These are phyloP conservation scores for Acidomyces sp. DNA, from an alignment of 495 filamentous ascomycete species.

Conservation along the genomic window DNA sequence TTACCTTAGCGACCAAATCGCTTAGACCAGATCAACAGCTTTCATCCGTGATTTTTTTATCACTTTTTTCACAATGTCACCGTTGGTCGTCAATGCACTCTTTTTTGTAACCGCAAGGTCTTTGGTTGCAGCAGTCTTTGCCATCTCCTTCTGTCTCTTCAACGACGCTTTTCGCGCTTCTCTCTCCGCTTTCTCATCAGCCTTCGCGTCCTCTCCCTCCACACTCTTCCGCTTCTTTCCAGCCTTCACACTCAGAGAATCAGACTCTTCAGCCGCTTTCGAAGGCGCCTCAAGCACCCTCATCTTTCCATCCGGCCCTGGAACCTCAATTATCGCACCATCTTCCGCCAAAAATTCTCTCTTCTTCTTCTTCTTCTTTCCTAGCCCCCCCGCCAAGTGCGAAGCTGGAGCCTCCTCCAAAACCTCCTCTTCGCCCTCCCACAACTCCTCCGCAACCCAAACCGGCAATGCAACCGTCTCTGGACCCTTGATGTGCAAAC, in stretches of 20 bases:
- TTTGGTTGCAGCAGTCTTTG: constrained; percentile 22
- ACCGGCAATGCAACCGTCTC: constrained; percentile 77
- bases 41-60: constrained; percentile 5
- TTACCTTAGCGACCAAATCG: too few relatives aligned
- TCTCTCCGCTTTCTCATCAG: constrained; percentile 34
- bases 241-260: constrained; percentile 31
- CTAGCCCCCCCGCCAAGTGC: too few relatives aligned
- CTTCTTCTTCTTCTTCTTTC: constrained; percentile 52
- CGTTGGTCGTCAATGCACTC: background rate
- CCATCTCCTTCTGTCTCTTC: constrained; percentile 37
- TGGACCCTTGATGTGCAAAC: constrained; percentile 77
- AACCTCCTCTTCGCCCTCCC: constrained; percentile 70
- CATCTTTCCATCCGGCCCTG: constrained; percentile 27
- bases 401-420: constrained; percentile 33
- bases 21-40: constrained; percentile 9
- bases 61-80: constrained; percentile 3
- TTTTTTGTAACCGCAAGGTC: background rate
- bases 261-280: background rate
- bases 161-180: constrained; percentile 32
- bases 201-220: constrained; percentile 32
- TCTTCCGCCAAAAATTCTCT: constrained; percentile 2
- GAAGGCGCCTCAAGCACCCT: constrained; percentile 6
- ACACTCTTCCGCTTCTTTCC: constrained; percentile 27
- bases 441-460: constrained; percentile 82
- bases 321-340: constrained; percentile 14